Evolutionary conservation across 108 stramenopile genomes (phyloP).

Genomic region (Pseudonitzschia multistriata): DNA sequence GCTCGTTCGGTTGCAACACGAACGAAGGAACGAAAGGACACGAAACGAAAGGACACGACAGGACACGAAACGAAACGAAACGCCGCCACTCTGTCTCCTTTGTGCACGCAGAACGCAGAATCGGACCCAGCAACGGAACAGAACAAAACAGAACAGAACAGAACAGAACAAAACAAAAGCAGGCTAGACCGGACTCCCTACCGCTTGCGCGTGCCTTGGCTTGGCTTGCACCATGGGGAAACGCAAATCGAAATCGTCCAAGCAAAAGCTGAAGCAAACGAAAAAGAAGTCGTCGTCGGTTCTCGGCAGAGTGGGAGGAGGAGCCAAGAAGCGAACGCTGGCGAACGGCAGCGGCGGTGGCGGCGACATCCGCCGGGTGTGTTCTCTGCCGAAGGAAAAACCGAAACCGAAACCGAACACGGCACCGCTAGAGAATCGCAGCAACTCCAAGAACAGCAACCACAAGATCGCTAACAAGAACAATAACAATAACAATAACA

Average conservation of each 20-base stretch:
- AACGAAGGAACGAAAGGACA: background rate
- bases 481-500: background rate
- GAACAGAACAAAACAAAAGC: background rate
- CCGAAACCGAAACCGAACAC: no score
- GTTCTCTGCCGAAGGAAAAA: background rate
- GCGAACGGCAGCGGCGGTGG: background rate
- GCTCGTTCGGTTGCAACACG: background rate
- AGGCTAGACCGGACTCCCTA: background rate
- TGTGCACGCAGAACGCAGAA: no score
- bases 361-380: background rate
- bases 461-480: background rate
- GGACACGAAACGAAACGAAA: background rate
- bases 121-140: no score
- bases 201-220: no score
- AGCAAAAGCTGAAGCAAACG: background rate
- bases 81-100: no score
- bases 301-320: background rate
- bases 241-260: background rate
- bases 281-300: background rate
- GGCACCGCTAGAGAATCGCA: no score
- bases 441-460: no score
- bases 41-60: background rate
- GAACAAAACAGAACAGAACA: background rate
- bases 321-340: background rate
- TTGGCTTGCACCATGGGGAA: background rate